Base-by-base conservation (phyloP, 805 yeast species). In the Pichia cephalocereana region DNA sequence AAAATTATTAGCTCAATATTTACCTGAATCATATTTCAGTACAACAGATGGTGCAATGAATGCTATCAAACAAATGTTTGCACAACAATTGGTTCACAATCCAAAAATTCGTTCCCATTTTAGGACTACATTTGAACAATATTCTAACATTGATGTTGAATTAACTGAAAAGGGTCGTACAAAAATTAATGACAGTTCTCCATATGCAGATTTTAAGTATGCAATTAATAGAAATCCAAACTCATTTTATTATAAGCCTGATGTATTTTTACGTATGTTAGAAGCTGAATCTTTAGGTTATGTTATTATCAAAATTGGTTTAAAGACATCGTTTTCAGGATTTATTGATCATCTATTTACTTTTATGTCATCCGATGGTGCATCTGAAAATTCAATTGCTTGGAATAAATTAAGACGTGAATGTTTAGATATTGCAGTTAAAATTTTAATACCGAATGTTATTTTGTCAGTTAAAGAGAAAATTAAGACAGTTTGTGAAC, bases 121-220 rank as follows among this genome's bases (percentile, higher is more conserved):
- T 48, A 79, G 86, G 68, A 67, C 71, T 44, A 83, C 81, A 46
- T 82, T 74, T 62, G 77, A 75, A 64, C 70, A 68, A 47, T 83
- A 75, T 59, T 85, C 93, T 10, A 72, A 75, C 15, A 75, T 90
- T 28, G 83, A 83, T 62, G 82, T 90, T 11, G 77, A 77, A 15
- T 69, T 89, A 42, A 89, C 98, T 0, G 95, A 89, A 52, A 89
- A 88, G 61, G 95, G 95, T 54, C 75, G 74, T 57, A 71, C 79
- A 34, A 81, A 82, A 55, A 91, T 93, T 50, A 93, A 83, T 55
- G 81, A 77, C 46, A 82, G 81, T 55, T 82, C 90, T 46, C 84
- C 89, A 2, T 90, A 82, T 58, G 88, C 86, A 50, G 96, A 88
- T 60, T 82, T 93, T 68, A 93, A 93, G 62, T 93, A 93, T 66